These are phyloP conservation scores for Beverwykella pulmonaria DNA, from an alignment of 495 filamentous ascomycete species.

Conservation along the genomic window DNA sequence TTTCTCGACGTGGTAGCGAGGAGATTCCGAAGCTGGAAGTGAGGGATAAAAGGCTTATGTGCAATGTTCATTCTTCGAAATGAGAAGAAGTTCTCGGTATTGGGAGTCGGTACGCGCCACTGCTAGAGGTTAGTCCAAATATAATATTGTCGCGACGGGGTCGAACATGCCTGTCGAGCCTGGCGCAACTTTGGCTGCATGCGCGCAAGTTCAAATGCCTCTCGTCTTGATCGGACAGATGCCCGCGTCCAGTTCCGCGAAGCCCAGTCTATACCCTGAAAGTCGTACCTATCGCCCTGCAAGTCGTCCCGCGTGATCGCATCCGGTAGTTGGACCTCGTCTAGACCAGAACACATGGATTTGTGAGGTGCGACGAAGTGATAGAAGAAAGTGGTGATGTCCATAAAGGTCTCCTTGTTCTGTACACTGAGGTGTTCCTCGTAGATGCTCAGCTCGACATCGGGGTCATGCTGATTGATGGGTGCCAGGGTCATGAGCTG, in stretches of 20 bases:
- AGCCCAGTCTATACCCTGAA: conserved; percentile 80
- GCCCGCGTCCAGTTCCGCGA: conserved; percentile 57
- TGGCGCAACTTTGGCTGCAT: conserved; percentile 7
- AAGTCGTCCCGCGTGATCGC: conserved; percentile 51
- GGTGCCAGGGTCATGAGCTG: neutral
- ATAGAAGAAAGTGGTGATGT: conserved; percentile 13
- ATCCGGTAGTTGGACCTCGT: conserved; percentile 42
- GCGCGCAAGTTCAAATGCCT: neutral
- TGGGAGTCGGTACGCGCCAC: conserved; percentile 31
- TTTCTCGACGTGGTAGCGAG: conserved; percentile 73
- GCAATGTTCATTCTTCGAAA: conserved; percentile 72
- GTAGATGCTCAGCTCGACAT: neutral
- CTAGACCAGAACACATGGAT: neutral
- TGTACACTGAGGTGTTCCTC: conserved; percentile 5
- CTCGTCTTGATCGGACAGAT: conserved; percentile 51
- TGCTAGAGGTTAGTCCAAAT: conserved; percentile 3
- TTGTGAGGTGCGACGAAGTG: neutral
- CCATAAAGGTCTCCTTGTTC: conserved; percentile 15
- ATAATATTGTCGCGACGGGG: neutral
- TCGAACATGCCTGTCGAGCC: neutral
- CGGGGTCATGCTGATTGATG: neutral
- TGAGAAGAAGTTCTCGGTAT: conserved; percentile 63
- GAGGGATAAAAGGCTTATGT: conserved; percentile 66
- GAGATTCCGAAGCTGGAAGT: conserved; percentile 89
- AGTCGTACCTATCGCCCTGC: conserved; percentile 63